Percentiles rank a stretch among this genome's conserved stretches.
Evolutionary conservation across 257 asterid species (phyloP).

Genomic region (Ilex aquifolium): DNA sequence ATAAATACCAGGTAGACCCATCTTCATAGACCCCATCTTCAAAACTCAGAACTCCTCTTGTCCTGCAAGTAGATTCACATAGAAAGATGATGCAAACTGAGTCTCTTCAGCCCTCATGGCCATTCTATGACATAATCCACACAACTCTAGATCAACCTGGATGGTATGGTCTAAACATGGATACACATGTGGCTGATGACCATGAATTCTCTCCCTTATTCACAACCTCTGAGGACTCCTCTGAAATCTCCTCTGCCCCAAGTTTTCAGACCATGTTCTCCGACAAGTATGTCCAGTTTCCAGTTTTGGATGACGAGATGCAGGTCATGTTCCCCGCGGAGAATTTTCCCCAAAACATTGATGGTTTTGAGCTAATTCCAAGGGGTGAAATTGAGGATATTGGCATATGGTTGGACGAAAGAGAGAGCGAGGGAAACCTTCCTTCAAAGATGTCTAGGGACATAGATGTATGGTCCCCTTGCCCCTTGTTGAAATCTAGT

Average conservation of each 20-base stretch:
- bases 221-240: constrained; percentile 29
- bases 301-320: constrained; percentile 22
- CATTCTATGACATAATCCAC: constrained; percentile 19
- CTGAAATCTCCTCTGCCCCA: constrained; percentile 12
- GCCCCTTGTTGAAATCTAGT: constrained; percentile 26
- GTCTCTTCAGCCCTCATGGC: constrained; percentile 37
- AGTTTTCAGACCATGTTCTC: constrained; percentile 24
- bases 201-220: constrained; percentile 32
- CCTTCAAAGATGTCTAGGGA: constrained; percentile 24
- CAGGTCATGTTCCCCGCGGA: background rate
- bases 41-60: constrained; percentile 11
- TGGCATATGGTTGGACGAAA: constrained; percentile 41
- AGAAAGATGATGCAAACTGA: constrained; percentile 42
- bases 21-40: background rate
- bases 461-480: constrained; percentile 31
- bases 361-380: constrained; percentile 18
- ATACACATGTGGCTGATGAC: constrained; percentile 9
- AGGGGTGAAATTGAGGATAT: constrained; percentile 18
- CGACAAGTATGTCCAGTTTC: constrained; percentile 34
- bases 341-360: constrained; percentile 15
- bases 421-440: constrained; percentile 16
- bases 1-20: no score
- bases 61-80: constrained; percentile 1
- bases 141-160: constrained; percentile 18
- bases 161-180: constrained; percentile 24